Conservation (phyloP, 805 yeast species). For the Zygotorulaspora danielsina region DNA sequence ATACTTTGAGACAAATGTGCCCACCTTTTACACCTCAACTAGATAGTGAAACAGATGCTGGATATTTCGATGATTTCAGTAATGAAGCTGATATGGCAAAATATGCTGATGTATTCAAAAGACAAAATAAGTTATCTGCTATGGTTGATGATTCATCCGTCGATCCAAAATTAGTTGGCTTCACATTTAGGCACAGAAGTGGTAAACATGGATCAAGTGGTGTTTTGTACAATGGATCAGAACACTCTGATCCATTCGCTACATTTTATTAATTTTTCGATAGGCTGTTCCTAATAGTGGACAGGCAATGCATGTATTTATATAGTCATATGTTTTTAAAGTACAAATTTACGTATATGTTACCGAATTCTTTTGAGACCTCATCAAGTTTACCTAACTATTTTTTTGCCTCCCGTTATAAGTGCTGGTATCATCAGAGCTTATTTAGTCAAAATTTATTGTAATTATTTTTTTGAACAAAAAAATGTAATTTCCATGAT, state of each 20-base stretch:
- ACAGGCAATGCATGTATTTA: too few species aligned
- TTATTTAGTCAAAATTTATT: too few species aligned
- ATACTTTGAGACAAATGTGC: slow-evolving; percentile 55
- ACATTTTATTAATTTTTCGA: slow-evolving; percentile 30
- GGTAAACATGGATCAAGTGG: slow-evolving; percentile 39
- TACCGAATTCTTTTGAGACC: too few species aligned
- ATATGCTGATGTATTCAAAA: slow-evolving; percentile 93
- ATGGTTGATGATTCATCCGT: slow-evolving; percentile 52
- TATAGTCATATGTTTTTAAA: too few species aligned
- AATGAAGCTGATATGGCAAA: slow-evolving; percentile 97
- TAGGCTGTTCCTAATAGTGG: background rate
- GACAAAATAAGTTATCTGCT: slow-evolving; percentile 80
- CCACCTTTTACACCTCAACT: slow-evolving; percentile 98
- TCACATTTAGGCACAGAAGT: slow-evolving; percentile 83
- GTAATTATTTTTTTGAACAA: background rate
- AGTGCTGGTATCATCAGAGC: too few species aligned
- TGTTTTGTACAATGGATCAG: slow-evolving; percentile 34
- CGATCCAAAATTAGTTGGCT: slow-evolving; percentile 81
- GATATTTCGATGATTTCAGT: slow-evolving; percentile 95
- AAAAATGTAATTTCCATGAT: background rate
- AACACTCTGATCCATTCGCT: slow-evolving; percentile 38
- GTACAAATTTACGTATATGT: too few species aligned
- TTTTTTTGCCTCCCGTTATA: too few species aligned
- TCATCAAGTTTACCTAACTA: too few species aligned
- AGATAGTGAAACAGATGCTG: slow-evolving; percentile 97